phyloP scores from a whole-genome alignment of 73 alveolate species.

The Symbiodinium pilosum region DNA sequence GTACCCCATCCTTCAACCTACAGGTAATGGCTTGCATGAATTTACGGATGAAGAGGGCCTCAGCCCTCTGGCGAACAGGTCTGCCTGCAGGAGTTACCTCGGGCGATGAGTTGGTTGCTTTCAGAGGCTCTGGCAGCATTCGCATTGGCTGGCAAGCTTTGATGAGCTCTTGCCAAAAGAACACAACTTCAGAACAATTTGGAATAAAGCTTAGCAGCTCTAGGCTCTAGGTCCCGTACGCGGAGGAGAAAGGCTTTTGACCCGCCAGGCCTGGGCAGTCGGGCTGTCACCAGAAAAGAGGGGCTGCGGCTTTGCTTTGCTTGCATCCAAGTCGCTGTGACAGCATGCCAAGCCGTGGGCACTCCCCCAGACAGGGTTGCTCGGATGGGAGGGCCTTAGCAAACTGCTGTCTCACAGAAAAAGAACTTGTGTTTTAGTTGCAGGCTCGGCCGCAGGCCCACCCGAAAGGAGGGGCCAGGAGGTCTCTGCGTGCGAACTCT shows the following conservation, averaged over 20 bases:
- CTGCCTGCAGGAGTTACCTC: background rate
- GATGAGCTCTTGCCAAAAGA: background rate
- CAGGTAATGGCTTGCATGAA: background rate
- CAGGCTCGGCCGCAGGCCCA: background rate
- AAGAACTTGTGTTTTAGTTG: no score
- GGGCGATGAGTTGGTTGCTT: background rate
- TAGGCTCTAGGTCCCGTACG: background rate
- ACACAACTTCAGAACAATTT: no score
- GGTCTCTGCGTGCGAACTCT: background rate
- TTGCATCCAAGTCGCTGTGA: background rate
- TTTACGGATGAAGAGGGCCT: background rate
- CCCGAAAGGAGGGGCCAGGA: background rate
- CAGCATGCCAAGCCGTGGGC: background rate
- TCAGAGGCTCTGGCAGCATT: background rate
- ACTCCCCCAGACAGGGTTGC: constrained; percentile 4
- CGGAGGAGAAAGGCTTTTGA: background rate
- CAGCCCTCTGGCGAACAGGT: background rate
- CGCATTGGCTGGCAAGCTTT: background rate
- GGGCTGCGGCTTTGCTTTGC: no score
- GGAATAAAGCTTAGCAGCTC: background rate
- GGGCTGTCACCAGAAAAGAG: background rate
- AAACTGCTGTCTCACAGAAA: no score
- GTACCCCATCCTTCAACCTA: background rate
- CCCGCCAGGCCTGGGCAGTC: background rate
- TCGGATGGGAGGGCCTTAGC: background rate